These are phyloP conservation scores for Myxozyma geophila DNA, from an alignment of 805 yeast genomes.

Conservation along the genomic window DNA sequence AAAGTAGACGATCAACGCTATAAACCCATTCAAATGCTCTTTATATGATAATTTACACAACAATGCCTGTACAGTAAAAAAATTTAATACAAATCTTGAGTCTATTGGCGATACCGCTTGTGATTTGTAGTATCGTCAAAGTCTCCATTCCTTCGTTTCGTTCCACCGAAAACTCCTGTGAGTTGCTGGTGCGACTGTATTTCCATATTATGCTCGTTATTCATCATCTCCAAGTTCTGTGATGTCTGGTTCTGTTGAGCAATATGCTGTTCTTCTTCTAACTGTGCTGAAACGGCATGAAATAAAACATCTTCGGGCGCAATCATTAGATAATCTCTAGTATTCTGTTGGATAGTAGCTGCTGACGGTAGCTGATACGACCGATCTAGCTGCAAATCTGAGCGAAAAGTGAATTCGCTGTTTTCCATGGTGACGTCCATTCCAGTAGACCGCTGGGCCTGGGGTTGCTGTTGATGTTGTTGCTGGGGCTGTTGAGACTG, in stretches of 20 bases:
- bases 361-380: constrained; percentile 23
- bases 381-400: constrained; percentile 33
- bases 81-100: neutral
- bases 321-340: constrained; percentile 27
- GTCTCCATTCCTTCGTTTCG: constrained; percentile 13
- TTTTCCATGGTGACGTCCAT: constrained; percentile 11
- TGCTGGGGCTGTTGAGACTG: neutral
- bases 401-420: constrained; percentile 28
- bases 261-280: constrained; percentile 31
- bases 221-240: constrained; percentile 3
- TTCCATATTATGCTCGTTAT: neutral
- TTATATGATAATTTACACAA: neutral
- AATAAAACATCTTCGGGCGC: constrained; percentile 34
- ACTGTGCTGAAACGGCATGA: constrained; percentile 34
- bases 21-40: constrained; percentile 7
- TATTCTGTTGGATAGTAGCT: constrained; percentile 19
- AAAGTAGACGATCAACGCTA: neutral
- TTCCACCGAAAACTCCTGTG: neutral
- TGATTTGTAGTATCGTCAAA: neutral
- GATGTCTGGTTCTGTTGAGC: constrained; percentile 9
- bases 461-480: constrained; percentile 5
- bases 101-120: constrained; percentile 13
- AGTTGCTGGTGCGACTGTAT: constrained; percentile 8
- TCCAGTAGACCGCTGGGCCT: neutral
- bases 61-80: neutral